phyloP scores from a whole-genome alignment of 208 protist species.

The Trypanosoma vivax region DNA sequence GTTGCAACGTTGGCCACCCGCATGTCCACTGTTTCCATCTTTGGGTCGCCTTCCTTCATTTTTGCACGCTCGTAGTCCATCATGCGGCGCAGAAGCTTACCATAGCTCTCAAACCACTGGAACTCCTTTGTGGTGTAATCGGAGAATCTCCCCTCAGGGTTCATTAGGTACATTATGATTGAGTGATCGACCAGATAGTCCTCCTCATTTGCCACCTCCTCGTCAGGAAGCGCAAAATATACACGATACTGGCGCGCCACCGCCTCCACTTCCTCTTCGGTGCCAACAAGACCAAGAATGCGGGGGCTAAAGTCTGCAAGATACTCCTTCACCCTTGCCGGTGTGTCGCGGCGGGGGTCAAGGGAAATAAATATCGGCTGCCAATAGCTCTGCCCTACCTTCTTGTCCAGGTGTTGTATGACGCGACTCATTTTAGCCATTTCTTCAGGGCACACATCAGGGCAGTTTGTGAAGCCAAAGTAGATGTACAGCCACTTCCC shows the following conservation, averaged over 20 bases:
- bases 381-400: conserved; percentile 73
- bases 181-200: conserved; percentile 96
- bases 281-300: conserved; percentile 90
- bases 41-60: conserved; percentile 21
- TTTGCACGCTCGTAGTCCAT: conserved; percentile 65
- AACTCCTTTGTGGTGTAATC: conserved; percentile 89
- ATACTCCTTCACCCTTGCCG: conserved; percentile 74
- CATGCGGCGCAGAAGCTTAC: conserved; percentile 74
- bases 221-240: conserved; percentile 81
- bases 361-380: conserved; percentile 92
- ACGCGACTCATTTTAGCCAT: conserved; percentile 91
- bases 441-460: conserved; percentile 95
- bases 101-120: conserved; percentile 79
- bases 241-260: conserved; percentile 87
- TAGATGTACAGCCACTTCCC: conserved; percentile 94
- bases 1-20: conserved; percentile 47
- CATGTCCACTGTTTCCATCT: conserved; percentile 40
- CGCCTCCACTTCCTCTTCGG: conserved; percentile 66
- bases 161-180: conserved; percentile 92
- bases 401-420: conserved; percentile 69
- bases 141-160: conserved; percentile 81
- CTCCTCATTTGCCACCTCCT: conserved; percentile 67
- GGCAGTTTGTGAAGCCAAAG: conserved; percentile 97
- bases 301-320: conserved; percentile 85
- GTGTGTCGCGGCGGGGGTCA: conserved; percentile 90